A percentile compares a stretch with the other conserved stretches of the same genome.
Evolutionary conservation across 2,329 filamentous ascomycete genomes (phyloP).

Genomic region (Cercospora citrullina): DNA sequence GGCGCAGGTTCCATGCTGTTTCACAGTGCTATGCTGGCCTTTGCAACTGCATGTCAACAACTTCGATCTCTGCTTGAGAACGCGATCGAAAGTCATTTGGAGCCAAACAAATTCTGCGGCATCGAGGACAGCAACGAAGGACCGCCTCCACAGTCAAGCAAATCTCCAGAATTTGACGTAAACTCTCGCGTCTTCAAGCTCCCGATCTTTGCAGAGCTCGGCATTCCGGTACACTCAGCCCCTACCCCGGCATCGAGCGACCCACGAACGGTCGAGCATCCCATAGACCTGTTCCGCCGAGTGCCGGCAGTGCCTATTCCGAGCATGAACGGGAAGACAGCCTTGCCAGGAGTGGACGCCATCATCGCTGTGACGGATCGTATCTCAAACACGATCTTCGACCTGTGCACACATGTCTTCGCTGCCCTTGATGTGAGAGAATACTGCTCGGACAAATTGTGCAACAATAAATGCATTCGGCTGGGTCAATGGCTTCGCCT

Average conservation of each 20-base stretch:
- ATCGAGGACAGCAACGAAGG: not conserved
- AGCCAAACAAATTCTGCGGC: not conserved
- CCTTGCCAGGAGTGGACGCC: not conserved
- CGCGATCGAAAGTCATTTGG: not conserved
- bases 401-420: conserved; percentile 7
- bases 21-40: conserved; percentile 7
- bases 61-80: not conserved
- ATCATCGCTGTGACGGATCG: not conserved
- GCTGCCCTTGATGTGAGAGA: conserved; percentile 11
- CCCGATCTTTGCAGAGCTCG: not conserved
- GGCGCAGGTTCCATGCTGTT: conserved; percentile 6
- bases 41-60: conserved; percentile 1
- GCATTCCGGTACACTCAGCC: not conserved
- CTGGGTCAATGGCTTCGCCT: conserved; percentile 5
- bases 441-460: conserved; percentile 4
- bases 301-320: not conserved
- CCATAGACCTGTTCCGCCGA: not conserved
- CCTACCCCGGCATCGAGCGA: not conserved
- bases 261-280: not conserved
- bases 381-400: not conserved
- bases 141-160: not conserved
- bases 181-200: not conserved
- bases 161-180: not conserved
- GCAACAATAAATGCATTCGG: not conserved
- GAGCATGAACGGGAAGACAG: not conserved